A percentile compares a stretch with the other conserved stretches of the same genome.
These are phyloP conservation scores for Leishmania gerbilli DNA, from an alignment of 208 protist genomes.

Conservation along the genomic window DNA sequence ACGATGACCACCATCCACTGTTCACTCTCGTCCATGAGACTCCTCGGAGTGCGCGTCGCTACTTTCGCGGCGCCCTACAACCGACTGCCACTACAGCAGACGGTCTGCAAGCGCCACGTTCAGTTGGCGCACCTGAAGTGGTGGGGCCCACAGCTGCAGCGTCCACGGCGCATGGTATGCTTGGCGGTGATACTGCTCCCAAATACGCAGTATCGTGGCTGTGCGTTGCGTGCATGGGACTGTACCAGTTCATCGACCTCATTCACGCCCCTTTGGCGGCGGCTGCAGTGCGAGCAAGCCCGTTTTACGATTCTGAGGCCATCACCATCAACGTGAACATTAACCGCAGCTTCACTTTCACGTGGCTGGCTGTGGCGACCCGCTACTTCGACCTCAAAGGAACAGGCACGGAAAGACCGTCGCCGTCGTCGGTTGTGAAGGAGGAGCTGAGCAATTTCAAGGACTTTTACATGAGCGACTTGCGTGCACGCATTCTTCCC, in stretches of 20 bases:
- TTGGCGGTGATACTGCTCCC: slow-evolving; percentile 29
- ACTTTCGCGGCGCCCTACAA: slow-evolving; percentile 29
- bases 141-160: not conserved
- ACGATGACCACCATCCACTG: slow-evolving; percentile 57
- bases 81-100: not conserved
- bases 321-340: slow-evolving; percentile 87
- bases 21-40: slow-evolving; percentile 85
- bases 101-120: not conserved
- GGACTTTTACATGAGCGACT: slow-evolving; percentile 88
- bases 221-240: slow-evolving; percentile 78
- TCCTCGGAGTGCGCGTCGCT: slow-evolving; percentile 49
- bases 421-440: slow-evolving; percentile 48
- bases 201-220: slow-evolving; percentile 46
- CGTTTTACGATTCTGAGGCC: slow-evolving; percentile 60
- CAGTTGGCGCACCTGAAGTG: not conserved
- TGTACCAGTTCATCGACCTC: slow-evolving; percentile 89
- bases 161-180: slow-evolving; percentile 35
- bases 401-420: slow-evolving; percentile 36
- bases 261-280: slow-evolving; percentile 71
- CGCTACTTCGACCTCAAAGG: slow-evolving; percentile 63
- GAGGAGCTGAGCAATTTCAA: slow-evolving; percentile 89
- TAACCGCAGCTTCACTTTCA: slow-evolving; percentile 83
- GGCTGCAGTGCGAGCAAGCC: slow-evolving; percentile 63
- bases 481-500: slow-evolving; percentile 69
- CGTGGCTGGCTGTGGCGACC: slow-evolving; percentile 73